Evolutionary conservation across 805 yeast genomes (phyloP).

Genomic region (Brettanomyces anomalus): DNA sequence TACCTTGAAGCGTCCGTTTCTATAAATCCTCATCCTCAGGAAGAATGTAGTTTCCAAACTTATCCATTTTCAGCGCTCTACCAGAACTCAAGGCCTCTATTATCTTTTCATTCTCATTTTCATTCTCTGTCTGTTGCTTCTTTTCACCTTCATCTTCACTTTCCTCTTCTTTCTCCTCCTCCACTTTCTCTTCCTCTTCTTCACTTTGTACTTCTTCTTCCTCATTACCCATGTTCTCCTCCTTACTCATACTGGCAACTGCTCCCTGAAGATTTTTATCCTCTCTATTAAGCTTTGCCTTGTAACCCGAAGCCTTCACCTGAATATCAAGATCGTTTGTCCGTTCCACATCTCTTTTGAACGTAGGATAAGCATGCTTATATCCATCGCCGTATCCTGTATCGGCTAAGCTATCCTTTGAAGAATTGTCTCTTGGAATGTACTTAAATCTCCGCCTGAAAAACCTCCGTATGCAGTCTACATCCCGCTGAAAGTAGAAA

Average conservation of each 20-base stretch:
- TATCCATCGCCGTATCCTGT: constrained; percentile 72
- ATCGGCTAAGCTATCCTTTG: constrained; percentile 64
- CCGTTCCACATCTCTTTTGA: constrained; percentile 67
- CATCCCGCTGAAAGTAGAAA: constrained; percentile 84
- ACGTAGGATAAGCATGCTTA: constrained; percentile 68
- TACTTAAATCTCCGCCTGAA: constrained; percentile 73
- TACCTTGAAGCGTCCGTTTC: no score
- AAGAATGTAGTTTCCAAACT: constrained; percentile 70
- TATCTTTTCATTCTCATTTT: constrained; percentile 36
- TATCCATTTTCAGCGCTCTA: constrained; percentile 67
- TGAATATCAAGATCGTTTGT: constrained; percentile 66
- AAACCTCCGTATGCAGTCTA: constrained; percentile 78
- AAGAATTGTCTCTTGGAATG: constrained; percentile 50
- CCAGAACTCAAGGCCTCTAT: constrained; percentile 63
- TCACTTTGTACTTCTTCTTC: constrained; percentile 11
- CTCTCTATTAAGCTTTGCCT: constrained; percentile 32
- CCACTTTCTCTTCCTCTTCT: constrained; percentile 12
- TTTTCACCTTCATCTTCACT: constrained; percentile 21
- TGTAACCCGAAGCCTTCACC: constrained; percentile 87
- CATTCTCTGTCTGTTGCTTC: constrained; percentile 16
- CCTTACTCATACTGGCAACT: constrained; percentile 31
- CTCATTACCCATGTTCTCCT: constrained; percentile 12
- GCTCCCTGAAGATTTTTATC: constrained; percentile 70
- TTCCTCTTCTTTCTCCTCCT: constrained; percentile 23
- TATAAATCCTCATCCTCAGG: no score